A percentile compares a stretch with the other conserved stretches of the same genome.
Evolutionary conservation across 2,329 filamentous ascomycete species (phyloP).

Genomic region (Samsoniella hepiali): DNA sequence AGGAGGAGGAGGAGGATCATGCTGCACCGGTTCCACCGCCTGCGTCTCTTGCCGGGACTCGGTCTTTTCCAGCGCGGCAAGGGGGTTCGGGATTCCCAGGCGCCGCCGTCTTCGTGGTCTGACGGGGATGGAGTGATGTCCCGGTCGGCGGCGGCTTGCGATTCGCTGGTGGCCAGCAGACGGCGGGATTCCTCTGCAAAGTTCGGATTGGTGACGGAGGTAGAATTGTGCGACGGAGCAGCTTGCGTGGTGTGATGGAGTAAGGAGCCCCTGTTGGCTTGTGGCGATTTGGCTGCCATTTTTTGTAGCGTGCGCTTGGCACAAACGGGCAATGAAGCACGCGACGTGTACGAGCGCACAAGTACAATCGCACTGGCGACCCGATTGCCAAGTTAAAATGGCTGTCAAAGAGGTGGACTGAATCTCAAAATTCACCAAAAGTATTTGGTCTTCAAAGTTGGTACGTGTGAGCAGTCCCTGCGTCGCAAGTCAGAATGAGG

Average conservation of each 20-base stretch:
- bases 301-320: background rate
- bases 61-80: background rate
- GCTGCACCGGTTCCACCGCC: background rate
- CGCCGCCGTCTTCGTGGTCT: background rate
- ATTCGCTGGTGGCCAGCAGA: background rate
- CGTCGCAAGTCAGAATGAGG: background rate
- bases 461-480: background rate
- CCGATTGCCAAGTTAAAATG: background rate
- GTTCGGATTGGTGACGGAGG: background rate
- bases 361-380: background rate
- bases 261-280: background rate
- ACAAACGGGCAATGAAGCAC: conserved; percentile 17
- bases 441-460: background rate
- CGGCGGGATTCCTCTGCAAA: background rate
- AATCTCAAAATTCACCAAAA: too few species aligned
- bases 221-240: background rate
- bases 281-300: conserved; percentile 1
- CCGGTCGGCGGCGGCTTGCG: too few species aligned
- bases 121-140: background rate
- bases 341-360: background rate
- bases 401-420: background rate
- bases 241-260: background rate
- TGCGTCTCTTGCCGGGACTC: background rate
- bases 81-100: background rate
- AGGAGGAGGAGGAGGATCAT: conserved; percentile 1